Evolutionary conservation across 208 protist species (phyloP).

Genomic region (Histomonas meleagridis): DNA sequence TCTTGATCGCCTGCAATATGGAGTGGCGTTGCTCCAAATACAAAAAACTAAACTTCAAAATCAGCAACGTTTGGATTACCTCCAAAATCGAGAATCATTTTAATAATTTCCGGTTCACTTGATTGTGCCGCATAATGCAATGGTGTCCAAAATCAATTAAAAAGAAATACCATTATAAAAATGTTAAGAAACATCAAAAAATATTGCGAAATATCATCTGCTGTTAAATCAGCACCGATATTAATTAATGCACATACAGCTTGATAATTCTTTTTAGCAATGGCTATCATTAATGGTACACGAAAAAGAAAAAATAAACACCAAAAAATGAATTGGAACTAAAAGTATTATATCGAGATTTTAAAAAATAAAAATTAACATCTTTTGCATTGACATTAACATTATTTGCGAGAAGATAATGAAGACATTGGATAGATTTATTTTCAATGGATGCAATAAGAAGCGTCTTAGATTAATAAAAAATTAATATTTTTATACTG

Average conservation of each 20-base stretch:
- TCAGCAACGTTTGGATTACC: not conserved
- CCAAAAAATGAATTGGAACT: not conserved
- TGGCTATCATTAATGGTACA: not conserved
- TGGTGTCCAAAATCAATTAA: not conserved
- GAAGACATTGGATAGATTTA: not conserved
- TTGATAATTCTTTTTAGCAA: not conserved
- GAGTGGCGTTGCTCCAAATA: not conserved
- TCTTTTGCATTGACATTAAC: not conserved
- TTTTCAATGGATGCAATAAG: not conserved
- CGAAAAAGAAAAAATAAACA: not conserved
- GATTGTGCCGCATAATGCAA: not conserved
- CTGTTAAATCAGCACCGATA: not conserved
- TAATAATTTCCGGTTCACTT: not conserved
- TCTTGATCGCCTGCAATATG: not conserved
- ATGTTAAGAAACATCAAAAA: not conserved
- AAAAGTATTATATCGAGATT: not conserved
- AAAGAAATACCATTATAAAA: not conserved
- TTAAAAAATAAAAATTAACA: not conserved
- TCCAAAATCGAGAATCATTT: not conserved
- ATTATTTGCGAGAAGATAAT: not conserved
- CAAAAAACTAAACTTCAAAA: not conserved
- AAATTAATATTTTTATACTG: not conserved
- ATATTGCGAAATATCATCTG: not conserved
- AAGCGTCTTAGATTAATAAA: not conserved
- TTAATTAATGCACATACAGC: not conserved